phyloP scores from a whole-genome alignment of 1,284 basidiomycete species.

The Paramarasmius palmivorus region DNA sequence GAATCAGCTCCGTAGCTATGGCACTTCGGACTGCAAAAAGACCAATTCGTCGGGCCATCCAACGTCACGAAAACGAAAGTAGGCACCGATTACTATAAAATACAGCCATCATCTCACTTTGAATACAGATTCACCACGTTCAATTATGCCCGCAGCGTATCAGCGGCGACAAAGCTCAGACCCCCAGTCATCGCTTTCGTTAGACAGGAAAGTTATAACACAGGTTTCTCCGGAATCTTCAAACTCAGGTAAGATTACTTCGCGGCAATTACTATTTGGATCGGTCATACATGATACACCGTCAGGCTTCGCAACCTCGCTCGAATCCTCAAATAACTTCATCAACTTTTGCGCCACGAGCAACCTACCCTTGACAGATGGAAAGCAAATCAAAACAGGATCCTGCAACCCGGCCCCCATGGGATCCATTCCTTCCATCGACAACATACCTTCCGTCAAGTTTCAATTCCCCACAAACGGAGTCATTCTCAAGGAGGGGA shows the following conservation, averaged over 20 bases:
- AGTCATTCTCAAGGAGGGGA: constrained; percentile 43
- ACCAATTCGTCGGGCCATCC: too few relatives aligned
- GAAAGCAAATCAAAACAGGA: constrained; percentile 10
- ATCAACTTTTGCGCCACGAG: constrained; percentile 43
- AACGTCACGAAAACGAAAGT: too few relatives aligned
- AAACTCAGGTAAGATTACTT: constrained; percentile 24
- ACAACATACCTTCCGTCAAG: constrained; percentile 55
- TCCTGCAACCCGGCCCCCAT: constrained; percentile 17
- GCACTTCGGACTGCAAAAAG: too few relatives aligned
- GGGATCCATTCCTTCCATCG: constrained; percentile 10
- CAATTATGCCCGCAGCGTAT: too few relatives aligned
- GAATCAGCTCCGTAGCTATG: too few relatives aligned
- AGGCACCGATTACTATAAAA: too few relatives aligned
- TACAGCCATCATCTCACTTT: too few relatives aligned
- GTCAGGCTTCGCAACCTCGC: constrained; percentile 23
- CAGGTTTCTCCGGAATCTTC: constrained; percentile 47
- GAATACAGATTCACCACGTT: too few relatives aligned
- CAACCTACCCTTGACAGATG: not conserved
- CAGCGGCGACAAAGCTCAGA: not conserved
- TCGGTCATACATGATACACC: not conserved
- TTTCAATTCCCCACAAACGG: constrained; percentile 52
- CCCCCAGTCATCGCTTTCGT: constrained; percentile 25
- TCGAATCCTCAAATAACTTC: constrained; percentile 58
- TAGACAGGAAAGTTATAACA: constrained; percentile 42
- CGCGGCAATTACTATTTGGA: not conserved